Percentiles rank a stretch among this genome's conserved stretches.
Evolutionary conservation across 2,329 filamentous ascomycete species (phyloP).

Genomic region (Monilinia laxa): DNA sequence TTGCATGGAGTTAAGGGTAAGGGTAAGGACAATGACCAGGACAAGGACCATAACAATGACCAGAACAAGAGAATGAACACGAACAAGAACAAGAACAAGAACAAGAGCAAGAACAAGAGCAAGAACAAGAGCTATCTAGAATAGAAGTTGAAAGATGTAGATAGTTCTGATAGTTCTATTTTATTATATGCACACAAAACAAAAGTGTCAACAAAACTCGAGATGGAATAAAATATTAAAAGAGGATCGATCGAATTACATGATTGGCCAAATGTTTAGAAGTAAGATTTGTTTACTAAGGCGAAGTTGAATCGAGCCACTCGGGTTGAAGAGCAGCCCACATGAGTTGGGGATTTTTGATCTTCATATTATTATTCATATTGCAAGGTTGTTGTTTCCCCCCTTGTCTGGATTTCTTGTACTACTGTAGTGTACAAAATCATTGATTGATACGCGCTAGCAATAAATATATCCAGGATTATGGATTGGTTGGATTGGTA

Average conservation of each 20-base stretch:
- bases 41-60: too few relatives aligned
- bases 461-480: too few relatives aligned
- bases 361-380: neutral
- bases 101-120: neutral
- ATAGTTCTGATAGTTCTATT: neutral
- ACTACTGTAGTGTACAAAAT: too few relatives aligned
- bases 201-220: slow-evolving; percentile 6
- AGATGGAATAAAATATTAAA: neutral
- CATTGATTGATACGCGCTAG: too few relatives aligned
- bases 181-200: neutral
- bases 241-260: neutral
- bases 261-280: slow-evolving; percentile 3
- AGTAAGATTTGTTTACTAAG: slow-evolving; percentile 14
- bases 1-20: neutral
- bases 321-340: neutral
- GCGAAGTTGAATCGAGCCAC: neutral
- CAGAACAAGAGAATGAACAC: too few relatives aligned
- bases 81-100: too few relatives aligned
- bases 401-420: too few relatives aligned
- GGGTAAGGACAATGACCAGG: too few relatives aligned
- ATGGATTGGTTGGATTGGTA: too few relatives aligned
- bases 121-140: neutral
- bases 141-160: neutral
- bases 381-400: neutral
- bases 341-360: neutral